Percentiles rank a stretch among this genome's conserved stretches.
These are phyloP conservation scores for Phaseolus coccineus DNA, from an alignment of 331 rosid genomes.

Conservation along the genomic window DNA sequence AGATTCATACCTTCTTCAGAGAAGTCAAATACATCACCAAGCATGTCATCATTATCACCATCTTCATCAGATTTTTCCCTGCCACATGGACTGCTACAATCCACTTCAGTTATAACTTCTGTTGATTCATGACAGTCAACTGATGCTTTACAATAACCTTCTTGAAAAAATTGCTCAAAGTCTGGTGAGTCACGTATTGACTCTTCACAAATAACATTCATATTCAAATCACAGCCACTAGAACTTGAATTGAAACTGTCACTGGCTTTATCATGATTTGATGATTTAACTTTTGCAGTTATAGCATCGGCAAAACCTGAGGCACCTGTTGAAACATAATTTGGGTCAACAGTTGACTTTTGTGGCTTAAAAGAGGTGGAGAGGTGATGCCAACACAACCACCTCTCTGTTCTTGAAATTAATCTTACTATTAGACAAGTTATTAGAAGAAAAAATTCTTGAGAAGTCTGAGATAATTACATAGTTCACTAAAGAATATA, in stretches of 20 bases:
- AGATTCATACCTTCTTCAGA: constrained; percentile 81
- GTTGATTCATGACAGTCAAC: constrained; percentile 58
- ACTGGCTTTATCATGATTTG: constrained; percentile 55
- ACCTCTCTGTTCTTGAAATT: constrained; percentile 41
- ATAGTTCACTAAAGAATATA: constrained; percentile 26
- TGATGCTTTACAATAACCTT: constrained; percentile 79
- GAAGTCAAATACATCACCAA: constrained; percentile 86
- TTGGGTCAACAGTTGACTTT: constrained; percentile 48
- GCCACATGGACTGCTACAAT: constrained; percentile 71
- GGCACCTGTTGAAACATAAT: constrained; percentile 51
- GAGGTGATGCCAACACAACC: constrained; percentile 51
- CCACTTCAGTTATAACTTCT: constrained; percentile 69
- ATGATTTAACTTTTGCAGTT: constrained; percentile 56
- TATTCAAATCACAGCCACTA: constrained; percentile 66
- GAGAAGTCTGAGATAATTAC: constrained; percentile 30
- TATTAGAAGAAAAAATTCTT: constrained; percentile 9
- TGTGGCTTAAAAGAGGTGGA: constrained; percentile 49
- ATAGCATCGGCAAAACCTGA: constrained; percentile 57
- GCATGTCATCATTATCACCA: constrained; percentile 79
- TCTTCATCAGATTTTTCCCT: constrained; percentile 84
- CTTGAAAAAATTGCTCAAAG: constrained; percentile 75
- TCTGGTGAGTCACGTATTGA: constrained; percentile 65
- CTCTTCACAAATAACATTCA: constrained; percentile 69
- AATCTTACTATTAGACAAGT: constrained; percentile 39
- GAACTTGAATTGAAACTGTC: constrained; percentile 68